phyloP scores from a whole-genome alignment of 495 filamentous ascomycete genomes.

The Podospora pseudocomata region DNA sequence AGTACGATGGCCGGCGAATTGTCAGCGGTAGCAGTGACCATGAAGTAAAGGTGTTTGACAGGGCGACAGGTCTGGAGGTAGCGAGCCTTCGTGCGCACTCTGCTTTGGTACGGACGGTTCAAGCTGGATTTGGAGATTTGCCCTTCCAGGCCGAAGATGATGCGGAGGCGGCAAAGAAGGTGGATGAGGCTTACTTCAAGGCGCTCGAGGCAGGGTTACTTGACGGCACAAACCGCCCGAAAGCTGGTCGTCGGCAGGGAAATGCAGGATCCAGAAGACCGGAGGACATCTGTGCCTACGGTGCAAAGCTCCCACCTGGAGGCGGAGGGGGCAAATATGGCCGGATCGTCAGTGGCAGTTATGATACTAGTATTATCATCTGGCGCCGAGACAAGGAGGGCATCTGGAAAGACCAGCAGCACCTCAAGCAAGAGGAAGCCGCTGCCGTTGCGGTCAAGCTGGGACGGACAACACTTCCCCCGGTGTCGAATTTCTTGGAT shows the following conservation, averaged over 20 bases:
- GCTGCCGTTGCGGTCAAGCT: conserved; percentile 38
- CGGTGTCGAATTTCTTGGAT: too few relatives aligned
- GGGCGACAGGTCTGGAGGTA: conserved; percentile 76
- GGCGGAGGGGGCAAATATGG: conserved; percentile 82
- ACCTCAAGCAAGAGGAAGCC: conserved; percentile 65
- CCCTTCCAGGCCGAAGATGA: conserved; percentile 72
- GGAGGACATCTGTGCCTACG: conserved; percentile 69
- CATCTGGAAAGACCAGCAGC: conserved; percentile 69
- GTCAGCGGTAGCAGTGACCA: conserved; percentile 95
- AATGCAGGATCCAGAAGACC: conserved; percentile 76
- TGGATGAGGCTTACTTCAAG: conserved; percentile 67
- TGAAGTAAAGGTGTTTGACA: conserved; percentile 90
- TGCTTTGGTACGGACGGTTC: conserved; percentile 87
- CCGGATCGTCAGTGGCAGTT: conserved; percentile 90
- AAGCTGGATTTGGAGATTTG: conserved; percentile 88
- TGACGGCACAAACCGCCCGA: conserved; percentile 27
- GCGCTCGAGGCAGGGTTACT: conserved; percentile 62
- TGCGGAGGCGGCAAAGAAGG: conserved; percentile 63
- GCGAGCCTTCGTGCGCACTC: conserved; percentile 77
- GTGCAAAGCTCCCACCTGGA: conserved; percentile 80
- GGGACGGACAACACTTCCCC: conserved; percentile 8
- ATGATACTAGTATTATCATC: conserved; percentile 91
- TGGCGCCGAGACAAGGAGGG: conserved; percentile 84
- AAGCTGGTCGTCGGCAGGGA: conserved; percentile 46
- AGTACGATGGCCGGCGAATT: conserved; percentile 94